Base-by-base conservation (phyloP, 192 early-diverging fungal genomes). In the Coemansia sp. region DNA sequence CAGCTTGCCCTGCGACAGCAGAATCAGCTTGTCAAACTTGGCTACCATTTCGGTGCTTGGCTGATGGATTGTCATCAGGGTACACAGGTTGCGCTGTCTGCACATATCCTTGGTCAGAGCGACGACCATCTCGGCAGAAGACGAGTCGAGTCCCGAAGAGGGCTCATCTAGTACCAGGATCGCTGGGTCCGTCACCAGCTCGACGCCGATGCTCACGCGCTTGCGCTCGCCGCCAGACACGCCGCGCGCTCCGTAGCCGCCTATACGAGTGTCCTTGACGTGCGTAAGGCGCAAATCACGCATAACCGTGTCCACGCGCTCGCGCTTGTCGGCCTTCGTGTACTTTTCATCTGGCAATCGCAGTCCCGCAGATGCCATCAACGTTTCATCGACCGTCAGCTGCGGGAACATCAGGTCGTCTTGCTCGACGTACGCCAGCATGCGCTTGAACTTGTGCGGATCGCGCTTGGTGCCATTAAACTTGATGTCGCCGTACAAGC, bases 31-130 rank as follows among this genome's bases (percentile, higher is more conserved):
- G 69, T 91, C 88, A 75, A 93, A 91, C 36, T 87, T 67, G 10
- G 71, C 67, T 69, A 85, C 91, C 30, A 90, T 81, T 55, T 90
- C 83, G 14, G 84, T 84, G n/a, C 85, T 73, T 8, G 92, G 91
- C 56, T 58, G 56, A 13, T 58, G 56, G 18, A 58, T 58, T 9
- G 87, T 89, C 60, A 89, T 85, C 14, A 94, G 67, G 10, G 92
- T 81, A 4, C 89, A 87, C 29, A 85, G 85, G 14, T 81, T 62
- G 13, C 71, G 61, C 27, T 65, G 58, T 24, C 74, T 62, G 14
- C 84, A 82, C 24, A 89, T 68, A 20, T 75, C 65, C 27, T 65
- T 57, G 39, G 85, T 73, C 14, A 80, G 75, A 45, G 78, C 58
- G 24, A 84, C 74, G 10, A 87, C 58, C 42, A 73, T 71, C 25